A percentile compares a stretch with the other conserved stretches of the same genome.
These are phyloP conservation scores for Globisporangium ultimum DNA, from an alignment of 352 stramenopile species.

Conservation along the genomic window DNA sequence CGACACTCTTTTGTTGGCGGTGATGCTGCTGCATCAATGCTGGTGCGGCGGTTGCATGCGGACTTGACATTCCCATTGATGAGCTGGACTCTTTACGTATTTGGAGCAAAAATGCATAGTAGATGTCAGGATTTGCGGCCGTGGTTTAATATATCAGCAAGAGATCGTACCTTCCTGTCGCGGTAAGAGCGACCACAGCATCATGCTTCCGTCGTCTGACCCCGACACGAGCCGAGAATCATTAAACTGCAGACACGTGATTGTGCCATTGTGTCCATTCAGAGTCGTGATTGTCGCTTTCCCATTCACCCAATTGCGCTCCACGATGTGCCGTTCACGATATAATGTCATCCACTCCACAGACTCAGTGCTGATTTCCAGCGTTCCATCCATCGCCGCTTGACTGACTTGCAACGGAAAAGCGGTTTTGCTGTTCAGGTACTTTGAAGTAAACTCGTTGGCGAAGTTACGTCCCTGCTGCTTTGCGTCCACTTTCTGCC, in stretches of 20 bases:
- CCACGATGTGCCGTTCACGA: conserved; percentile 22
- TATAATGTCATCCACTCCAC: conserved; percentile 16
- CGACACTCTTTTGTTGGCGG: conserved; percentile 20
- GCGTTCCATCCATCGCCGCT: background rate
- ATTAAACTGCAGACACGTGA: conserved; percentile 28
- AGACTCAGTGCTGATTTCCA: background rate
- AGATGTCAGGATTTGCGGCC: too few relatives aligned
- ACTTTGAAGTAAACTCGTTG: conserved; percentile 11
- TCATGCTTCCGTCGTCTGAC: conserved; percentile 30
- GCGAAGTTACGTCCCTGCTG: conserved; percentile 11
- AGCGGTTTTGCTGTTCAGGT: background rate
- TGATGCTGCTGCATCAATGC: conserved; percentile 27
- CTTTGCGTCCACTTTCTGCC: conserved; percentile 8
- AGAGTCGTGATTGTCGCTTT: conserved; percentile 26
- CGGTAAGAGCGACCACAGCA: conserved; percentile 25
- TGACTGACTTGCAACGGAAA: background rate
- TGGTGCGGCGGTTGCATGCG: background rate
- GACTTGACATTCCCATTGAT: background rate
- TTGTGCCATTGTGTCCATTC: conserved; percentile 22
- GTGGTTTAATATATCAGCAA: background rate
- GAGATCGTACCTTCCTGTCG: conserved; percentile 14
- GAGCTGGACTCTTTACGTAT: too few relatives aligned
- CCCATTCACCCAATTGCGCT: conserved; percentile 20
- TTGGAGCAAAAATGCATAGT: too few relatives aligned
- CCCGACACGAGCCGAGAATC: conserved; percentile 20